phyloP scores from a whole-genome alignment of 331 rosid genomes.

The Malus hybrid region DNA sequence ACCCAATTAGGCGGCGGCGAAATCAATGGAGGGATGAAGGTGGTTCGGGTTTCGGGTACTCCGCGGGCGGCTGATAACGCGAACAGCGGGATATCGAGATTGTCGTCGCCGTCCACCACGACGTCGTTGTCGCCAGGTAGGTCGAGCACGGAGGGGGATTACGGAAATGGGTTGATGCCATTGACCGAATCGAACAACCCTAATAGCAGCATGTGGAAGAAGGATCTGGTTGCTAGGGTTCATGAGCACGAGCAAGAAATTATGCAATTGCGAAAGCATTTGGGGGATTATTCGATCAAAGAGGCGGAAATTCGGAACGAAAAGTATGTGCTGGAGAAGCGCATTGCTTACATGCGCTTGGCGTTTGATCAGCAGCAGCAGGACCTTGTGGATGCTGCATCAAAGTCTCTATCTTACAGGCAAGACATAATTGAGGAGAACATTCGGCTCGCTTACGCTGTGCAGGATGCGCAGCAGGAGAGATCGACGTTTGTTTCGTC shows the following conservation, averaged over 20 bases:
- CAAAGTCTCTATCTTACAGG: conserved; percentile 3
- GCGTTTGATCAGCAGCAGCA: conserved; percentile 13
- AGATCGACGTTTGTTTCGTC: conserved; percentile 78
- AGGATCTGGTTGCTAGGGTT: neutral
- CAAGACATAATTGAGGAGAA: conserved; percentile 10
- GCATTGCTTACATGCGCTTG: conserved; percentile 7
- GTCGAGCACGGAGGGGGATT: neutral
- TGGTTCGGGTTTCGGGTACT: neutral
- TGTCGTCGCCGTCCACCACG: neutral
- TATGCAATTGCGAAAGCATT: neutral
- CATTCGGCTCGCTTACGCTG: conserved; percentile 7
- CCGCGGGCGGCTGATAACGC: neutral
- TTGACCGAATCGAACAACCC: neutral
- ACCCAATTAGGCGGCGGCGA: neutral
- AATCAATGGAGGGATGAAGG: neutral
- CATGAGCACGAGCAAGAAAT: conserved; percentile 2
- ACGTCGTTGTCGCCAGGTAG: neutral
- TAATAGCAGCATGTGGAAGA: neutral
- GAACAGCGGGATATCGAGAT: neutral
- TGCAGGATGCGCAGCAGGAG: conserved; percentile 94
- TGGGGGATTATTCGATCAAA: neutral
- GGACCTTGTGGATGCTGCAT: conserved; percentile 1
- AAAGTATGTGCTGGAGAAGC: conserved; percentile 1
- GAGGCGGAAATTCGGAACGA: neutral
- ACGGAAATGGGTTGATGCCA: neutral